Evolutionary conservation across 352 stramenopile species (phyloP).

Genomic region (Globisporangium echinulatum): DNA sequence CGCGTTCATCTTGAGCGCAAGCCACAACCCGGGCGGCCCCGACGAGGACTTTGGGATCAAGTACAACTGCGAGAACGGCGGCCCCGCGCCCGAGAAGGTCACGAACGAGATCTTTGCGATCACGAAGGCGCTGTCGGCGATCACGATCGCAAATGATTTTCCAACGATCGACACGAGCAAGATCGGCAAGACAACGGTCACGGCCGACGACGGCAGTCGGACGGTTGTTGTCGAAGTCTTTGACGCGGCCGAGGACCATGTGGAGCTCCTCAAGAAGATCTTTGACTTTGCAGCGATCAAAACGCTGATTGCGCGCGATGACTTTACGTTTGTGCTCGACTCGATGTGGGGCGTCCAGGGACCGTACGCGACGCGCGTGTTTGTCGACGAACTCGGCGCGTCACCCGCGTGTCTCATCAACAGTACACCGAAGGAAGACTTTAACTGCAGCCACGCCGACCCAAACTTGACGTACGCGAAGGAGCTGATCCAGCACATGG

Average conservation of each 20-base stretch:
- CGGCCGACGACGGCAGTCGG: slow-evolving; percentile 85
- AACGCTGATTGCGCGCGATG: slow-evolving; percentile 86
- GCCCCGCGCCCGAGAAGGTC: slow-evolving; percentile 95
- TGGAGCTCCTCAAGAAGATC: slow-evolving; percentile 92
- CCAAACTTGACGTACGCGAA: slow-evolving; percentile 99
- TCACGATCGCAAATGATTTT: slow-evolving; percentile 89
- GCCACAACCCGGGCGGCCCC: slow-evolving; percentile 97
- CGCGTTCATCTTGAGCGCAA: slow-evolving; percentile 97
- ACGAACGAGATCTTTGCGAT: slow-evolving; percentile 96
- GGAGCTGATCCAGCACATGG: slow-evolving; percentile 95
- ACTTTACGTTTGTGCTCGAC: slow-evolving; percentile 96
- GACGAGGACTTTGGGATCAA: slow-evolving; percentile 99
- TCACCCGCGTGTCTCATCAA: slow-evolving; percentile 88
- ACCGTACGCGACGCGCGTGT: slow-evolving; percentile 93
- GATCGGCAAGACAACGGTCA: slow-evolving; percentile 59
- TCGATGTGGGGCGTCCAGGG: slow-evolving; percentile 98
- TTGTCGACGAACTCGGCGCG: slow-evolving; percentile 94
- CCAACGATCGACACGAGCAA: slow-evolving; percentile 68
- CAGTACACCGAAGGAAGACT: slow-evolving; percentile 94
- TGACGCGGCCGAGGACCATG: slow-evolving; percentile 95
- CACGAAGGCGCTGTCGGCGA: slow-evolving; percentile 92
- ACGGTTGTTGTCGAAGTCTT: slow-evolving; percentile 96
- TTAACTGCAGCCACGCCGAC: slow-evolving; percentile 95
- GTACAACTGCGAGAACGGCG: slow-evolving; percentile 98
- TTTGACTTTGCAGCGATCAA: slow-evolving; percentile 97